phyloP scores from a whole-genome alignment of 1,284 basidiomycete genomes.

The Moesziomyces parantarcticus region DNA sequence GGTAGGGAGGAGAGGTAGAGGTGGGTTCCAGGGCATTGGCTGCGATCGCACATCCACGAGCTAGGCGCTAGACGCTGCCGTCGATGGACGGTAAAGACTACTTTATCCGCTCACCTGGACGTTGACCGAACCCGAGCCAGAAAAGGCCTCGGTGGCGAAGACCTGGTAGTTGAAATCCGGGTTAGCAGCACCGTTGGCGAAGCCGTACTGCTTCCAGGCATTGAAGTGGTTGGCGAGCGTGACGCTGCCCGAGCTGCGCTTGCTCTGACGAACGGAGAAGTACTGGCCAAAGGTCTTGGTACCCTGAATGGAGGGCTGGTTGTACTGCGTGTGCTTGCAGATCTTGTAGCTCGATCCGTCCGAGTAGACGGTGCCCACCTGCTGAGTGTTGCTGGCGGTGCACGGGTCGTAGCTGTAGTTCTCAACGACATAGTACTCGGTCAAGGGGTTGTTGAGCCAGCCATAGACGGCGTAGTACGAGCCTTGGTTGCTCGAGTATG shows the following conservation, averaged over 20 bases:
- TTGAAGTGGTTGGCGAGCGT: slow-evolving; percentile 34
- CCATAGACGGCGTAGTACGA: slow-evolving; percentile 42
- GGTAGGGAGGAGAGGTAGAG: no score
- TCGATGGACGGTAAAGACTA: neutral
- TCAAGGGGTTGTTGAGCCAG: slow-evolving; percentile 36
- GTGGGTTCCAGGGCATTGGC: no score
- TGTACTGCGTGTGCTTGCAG: slow-evolving; percentile 42
- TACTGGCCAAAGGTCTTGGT: slow-evolving; percentile 40
- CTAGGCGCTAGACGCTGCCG: no score
- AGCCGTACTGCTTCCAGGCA: slow-evolving; percentile 38
- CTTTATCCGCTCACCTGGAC: slow-evolving; percentile 18
- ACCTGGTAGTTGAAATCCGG: slow-evolving; percentile 43
- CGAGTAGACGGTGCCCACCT: slow-evolving; percentile 24
- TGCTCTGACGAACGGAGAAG: slow-evolving; percentile 26
- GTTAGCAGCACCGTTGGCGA: slow-evolving; percentile 26
- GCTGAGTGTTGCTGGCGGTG: slow-evolving; percentile 8
- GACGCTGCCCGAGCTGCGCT: slow-evolving; percentile 33
- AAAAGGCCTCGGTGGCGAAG: slow-evolving; percentile 43
- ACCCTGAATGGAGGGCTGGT: slow-evolving; percentile 43
- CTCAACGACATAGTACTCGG: slow-evolving; percentile 44
- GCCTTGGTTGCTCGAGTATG: slow-evolving; percentile 24
- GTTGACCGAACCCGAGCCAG: slow-evolving; percentile 16
- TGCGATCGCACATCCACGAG: no score
- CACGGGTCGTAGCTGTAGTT: slow-evolving; percentile 42
- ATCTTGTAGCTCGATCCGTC: slow-evolving; percentile 36